phyloP scores from a whole-genome alignment of 2,329 filamentous ascomycete species.

The Ophiostoma fasciatum region DNA sequence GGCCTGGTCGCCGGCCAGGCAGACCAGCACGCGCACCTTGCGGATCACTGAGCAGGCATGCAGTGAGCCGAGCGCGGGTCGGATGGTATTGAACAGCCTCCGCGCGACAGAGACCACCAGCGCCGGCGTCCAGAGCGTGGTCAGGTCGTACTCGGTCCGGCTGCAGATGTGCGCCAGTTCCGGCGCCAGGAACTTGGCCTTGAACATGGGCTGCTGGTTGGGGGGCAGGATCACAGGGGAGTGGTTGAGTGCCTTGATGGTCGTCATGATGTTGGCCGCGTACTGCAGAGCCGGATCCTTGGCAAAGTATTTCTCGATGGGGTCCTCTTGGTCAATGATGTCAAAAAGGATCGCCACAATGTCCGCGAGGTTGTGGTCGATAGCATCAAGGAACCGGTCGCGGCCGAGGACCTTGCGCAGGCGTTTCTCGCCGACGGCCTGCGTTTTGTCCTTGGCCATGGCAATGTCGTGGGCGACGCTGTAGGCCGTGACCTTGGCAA shows the following conservation, averaged over 20 bases:
- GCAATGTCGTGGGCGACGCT: constrained; percentile 63
- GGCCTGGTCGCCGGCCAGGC: constrained; percentile 59
- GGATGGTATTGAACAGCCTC: constrained; percentile 64
- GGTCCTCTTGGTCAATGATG: constrained; percentile 62
- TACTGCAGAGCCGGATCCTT: constrained; percentile 42
- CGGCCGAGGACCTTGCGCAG: constrained; percentile 56
- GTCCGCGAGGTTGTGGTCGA: constrained; percentile 58
- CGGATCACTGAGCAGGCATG: constrained; percentile 77
- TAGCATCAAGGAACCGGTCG: constrained; percentile 44
- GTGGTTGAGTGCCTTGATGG: constrained; percentile 54
- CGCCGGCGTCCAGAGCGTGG: constrained; percentile 59
- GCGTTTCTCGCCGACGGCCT: constrained; percentile 45
- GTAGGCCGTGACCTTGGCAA: constrained; percentile 71
- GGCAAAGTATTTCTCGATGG: constrained; percentile 51
- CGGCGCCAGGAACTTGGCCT: constrained; percentile 57
- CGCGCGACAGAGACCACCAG: constrained; percentile 62
- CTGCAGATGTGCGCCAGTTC: constrained; percentile 68
- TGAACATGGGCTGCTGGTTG: constrained; percentile 79
- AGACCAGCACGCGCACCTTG: constrained; percentile 70
- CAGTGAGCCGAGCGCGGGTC: constrained; percentile 70
- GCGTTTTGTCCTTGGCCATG: constrained; percentile 22
- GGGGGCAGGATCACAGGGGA: constrained; percentile 52
- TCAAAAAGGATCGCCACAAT: constrained; percentile 66
- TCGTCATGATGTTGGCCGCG: constrained; percentile 47
- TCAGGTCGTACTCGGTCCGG: constrained; percentile 49